These are phyloP conservation scores for Dipteronia sinensis DNA, from an alignment of 345 rosid species.

Conservation along the genomic window DNA sequence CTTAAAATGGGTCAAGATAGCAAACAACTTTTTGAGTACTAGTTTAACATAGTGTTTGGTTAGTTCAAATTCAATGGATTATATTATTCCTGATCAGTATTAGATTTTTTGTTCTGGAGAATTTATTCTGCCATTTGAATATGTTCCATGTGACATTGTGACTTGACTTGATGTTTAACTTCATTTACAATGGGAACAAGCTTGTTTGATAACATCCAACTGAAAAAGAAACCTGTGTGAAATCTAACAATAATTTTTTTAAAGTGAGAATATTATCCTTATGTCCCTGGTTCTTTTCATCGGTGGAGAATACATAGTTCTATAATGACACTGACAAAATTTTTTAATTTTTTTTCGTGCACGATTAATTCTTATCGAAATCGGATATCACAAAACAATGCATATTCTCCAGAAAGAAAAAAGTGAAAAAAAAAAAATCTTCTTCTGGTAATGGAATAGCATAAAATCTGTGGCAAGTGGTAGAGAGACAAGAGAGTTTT, in stretches of 20 bases:
- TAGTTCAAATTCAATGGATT: background rate
- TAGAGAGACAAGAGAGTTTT: background rate
- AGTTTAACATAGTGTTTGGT: background rate
- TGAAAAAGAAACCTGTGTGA: background rate
- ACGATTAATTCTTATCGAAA: background rate
- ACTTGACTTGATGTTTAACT: background rate
- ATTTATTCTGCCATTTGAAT: background rate
- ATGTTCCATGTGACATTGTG: background rate
- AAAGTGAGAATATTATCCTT: background rate
- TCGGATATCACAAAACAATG: background rate
- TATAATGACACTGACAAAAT: background rate
- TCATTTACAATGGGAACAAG: background rate
- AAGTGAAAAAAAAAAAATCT: no score
- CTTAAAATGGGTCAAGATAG: background rate
- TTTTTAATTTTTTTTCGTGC: background rate
- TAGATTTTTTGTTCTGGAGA: background rate
- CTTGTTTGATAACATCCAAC: background rate
- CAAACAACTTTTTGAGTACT: background rate
- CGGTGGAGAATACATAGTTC: background rate
- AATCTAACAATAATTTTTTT: background rate
- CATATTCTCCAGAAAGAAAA: background rate
- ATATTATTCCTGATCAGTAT: background rate
- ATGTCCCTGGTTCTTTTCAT: background rate
- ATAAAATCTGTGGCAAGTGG: slow-evolving; percentile 11
- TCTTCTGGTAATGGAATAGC: slow-evolving; percentile 1